These are phyloP conservation scores for Cymbopogon flexuosus DNA, from an alignment of 202 grass and related monocot species.

Conservation along the genomic window DNA sequence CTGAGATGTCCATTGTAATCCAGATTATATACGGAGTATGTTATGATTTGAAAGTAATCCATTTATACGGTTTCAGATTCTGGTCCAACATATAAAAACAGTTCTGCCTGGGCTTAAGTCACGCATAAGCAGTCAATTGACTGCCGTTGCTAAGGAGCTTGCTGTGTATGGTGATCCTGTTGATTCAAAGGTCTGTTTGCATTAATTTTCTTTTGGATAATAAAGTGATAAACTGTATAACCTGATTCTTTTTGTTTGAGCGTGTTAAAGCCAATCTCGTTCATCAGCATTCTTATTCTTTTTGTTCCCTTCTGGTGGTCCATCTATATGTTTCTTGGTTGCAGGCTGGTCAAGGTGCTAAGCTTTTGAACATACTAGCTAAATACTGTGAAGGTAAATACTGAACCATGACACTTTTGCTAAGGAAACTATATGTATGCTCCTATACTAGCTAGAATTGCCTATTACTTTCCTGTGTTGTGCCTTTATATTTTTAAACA, in stretches of 20 bases:
- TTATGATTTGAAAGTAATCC: slow-evolving; percentile 14
- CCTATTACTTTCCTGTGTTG: slow-evolving; percentile 9
- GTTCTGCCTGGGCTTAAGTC: slow-evolving; percentile 92
- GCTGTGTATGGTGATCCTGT: slow-evolving; percentile 85
- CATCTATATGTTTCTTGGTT: slow-evolving; percentile 28
- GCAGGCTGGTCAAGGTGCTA: slow-evolving; percentile 79
- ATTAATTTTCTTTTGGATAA: slow-evolving; percentile 13
- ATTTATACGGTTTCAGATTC: slow-evolving; percentile 57
- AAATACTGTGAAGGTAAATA: slow-evolving; percentile 95
- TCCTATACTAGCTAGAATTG: neutral
- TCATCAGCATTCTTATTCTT: slow-evolving; percentile 20
- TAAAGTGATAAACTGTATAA: neutral
- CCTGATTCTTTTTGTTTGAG: slow-evolving; percentile 1
- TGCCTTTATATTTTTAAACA: slow-evolving; percentile 23
- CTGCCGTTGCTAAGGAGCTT: slow-evolving; percentile 81
- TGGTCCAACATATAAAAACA: slow-evolving; percentile 89
- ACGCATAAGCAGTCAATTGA: slow-evolving; percentile 81
- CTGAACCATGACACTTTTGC: neutral
- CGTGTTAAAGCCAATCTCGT: neutral
- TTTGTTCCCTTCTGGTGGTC: slow-evolving; percentile 17
- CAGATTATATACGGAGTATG: neutral
- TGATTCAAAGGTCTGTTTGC: slow-evolving; percentile 72
- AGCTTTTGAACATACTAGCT: slow-evolving; percentile 92
- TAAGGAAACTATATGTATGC: slow-evolving; percentile 1
- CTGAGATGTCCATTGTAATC: neutral